Conservation (phyloP, 1,139 yeast genomes). For the Candida neerlandica region DNA sequence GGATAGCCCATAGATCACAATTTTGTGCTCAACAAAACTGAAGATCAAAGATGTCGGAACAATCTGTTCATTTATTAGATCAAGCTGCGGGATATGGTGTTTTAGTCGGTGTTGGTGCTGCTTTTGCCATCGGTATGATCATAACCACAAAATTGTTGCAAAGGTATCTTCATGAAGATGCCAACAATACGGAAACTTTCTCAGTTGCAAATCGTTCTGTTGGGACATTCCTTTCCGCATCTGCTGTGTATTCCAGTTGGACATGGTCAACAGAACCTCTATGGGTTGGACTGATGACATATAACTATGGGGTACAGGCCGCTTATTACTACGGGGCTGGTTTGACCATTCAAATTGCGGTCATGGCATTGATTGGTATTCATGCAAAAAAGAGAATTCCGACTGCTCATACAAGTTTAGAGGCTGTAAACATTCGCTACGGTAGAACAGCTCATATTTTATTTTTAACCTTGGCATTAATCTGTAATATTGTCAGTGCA, state of each 20-base stretch:
- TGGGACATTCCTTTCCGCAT: constrained; percentile 28
- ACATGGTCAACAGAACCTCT: constrained; percentile 36
- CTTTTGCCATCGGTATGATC: constrained; percentile 33
- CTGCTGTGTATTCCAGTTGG: constrained; percentile 32
- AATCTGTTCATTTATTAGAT: constrained; percentile 20
- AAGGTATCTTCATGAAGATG: constrained; percentile 29
- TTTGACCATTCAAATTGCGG: constrained; percentile 31
- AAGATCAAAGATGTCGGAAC: constrained; percentile 8
- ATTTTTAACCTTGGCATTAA: constrained; percentile 33
- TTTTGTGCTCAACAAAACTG: not conserved
- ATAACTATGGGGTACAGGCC: constrained; percentile 30
- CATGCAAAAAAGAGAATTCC: constrained; percentile 35
- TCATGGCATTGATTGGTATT: constrained; percentile 31
- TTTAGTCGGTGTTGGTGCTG: constrained; percentile 32
- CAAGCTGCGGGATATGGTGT: constrained; percentile 33
- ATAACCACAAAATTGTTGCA: constrained; percentile 26
- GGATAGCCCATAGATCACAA: too few species aligned
- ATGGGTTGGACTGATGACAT: constrained; percentile 30
- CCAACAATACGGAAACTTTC: constrained; percentile 33
- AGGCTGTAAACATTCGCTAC: constrained; percentile 33
- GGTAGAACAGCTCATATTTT: constrained; percentile 32
- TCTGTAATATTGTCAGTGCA: constrained; percentile 34
- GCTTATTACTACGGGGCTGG: constrained; percentile 32
- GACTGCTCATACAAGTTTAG: constrained; percentile 31
- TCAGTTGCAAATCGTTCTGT: constrained; percentile 33